Percentiles rank a stretch among this genome's conserved stretches.
Evolutionary conservation across 2,329 filamentous ascomycete species (phyloP).

Genomic region (Metarhizium humberi): DNA sequence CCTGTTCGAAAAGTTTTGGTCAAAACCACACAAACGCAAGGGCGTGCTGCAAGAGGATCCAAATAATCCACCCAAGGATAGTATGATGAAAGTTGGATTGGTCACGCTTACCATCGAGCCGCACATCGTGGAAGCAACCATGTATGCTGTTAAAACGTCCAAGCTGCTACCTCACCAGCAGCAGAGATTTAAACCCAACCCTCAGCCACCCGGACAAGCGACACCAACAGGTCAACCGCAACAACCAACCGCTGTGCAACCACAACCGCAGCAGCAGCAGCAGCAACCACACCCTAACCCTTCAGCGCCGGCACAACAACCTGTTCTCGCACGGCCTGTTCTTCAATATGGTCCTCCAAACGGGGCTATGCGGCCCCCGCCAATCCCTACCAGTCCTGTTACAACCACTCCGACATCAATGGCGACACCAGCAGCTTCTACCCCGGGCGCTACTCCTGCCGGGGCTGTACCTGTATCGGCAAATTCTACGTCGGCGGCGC

Average conservation of each 20-base stretch:
- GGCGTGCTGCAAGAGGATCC: constrained; percentile 53
- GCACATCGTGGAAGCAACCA: constrained; percentile 66
- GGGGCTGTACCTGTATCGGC: neutral
- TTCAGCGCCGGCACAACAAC: neutral
- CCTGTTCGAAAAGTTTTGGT: constrained; percentile 70
- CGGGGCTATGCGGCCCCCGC: constrained; percentile 47
- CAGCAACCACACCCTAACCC: constrained; percentile 7
- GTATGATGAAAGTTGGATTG: constrained; percentile 63
- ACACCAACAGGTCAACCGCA: constrained; percentile 10
- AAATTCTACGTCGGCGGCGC: constrained; percentile 3
- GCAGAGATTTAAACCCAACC: constrained; percentile 5
- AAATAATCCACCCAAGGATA: constrained; percentile 60
- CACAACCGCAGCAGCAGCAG: constrained; percentile 11
- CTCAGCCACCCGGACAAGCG: constrained; percentile 5
- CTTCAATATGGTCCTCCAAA: constrained; percentile 58
- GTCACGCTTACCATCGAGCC: constrained; percentile 71
- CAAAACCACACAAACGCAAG: constrained; percentile 61
- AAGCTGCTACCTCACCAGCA: constrained; percentile 33
- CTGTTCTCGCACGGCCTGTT: constrained; percentile 37
- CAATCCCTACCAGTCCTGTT: constrained; percentile 23
- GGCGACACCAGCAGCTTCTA: constrained; percentile 8
- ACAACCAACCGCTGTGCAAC: neutral
- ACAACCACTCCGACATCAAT: constrained; percentile 10
- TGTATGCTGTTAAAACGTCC: constrained; percentile 62
- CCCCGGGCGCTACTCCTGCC: neutral